Evolutionary conservation across 2,329 filamentous ascomycete genomes (phyloP).

Genomic region (Dothistroma septosporum): DNA sequence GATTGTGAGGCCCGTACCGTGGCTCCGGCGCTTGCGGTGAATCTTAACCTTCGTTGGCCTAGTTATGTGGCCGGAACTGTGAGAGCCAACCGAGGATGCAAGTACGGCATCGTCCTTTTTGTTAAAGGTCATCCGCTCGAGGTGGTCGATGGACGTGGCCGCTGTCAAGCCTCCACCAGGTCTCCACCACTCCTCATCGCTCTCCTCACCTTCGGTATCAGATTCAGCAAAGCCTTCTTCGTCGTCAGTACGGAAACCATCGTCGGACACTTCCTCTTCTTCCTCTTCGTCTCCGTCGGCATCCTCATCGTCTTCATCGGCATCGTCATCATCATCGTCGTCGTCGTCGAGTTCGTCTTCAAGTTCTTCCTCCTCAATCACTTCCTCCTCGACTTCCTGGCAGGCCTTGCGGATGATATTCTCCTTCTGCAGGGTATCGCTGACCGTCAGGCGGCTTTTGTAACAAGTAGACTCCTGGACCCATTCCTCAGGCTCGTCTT

Average conservation of each 20-base stretch:
- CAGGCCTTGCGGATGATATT: slow-evolving; percentile 79
- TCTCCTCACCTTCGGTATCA: slow-evolving; percentile 63
- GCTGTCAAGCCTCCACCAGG: slow-evolving; percentile 50
- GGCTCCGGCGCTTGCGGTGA: slow-evolving; percentile 15
- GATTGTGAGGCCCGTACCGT: slow-evolving; percentile 39
- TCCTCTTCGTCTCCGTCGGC: slow-evolving; percentile 58
- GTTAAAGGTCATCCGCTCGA: slow-evolving; percentile 45
- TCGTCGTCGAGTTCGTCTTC: slow-evolving; percentile 39
- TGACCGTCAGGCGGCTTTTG: slow-evolving; percentile 72
- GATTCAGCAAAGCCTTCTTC: slow-evolving; percentile 67
- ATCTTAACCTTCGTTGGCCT: slow-evolving; percentile 11
- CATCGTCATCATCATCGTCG: slow-evolving; percentile 46
- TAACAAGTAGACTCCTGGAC: slow-evolving; percentile 65
- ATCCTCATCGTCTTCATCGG: slow-evolving; percentile 58
- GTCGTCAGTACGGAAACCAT: slow-evolving; percentile 79
- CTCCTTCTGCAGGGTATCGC: slow-evolving; percentile 86
- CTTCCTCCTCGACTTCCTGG: slow-evolving; percentile 89
- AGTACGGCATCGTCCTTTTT: slow-evolving; percentile 46
- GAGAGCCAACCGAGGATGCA: slow-evolving; percentile 53
- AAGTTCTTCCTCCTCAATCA: slow-evolving; percentile 59
- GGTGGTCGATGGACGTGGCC: slow-evolving; percentile 52
- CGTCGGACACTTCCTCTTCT: slow-evolving; percentile 52
- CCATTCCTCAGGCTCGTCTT: slow-evolving; percentile 85
- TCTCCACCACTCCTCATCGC: slow-evolving; percentile 67
- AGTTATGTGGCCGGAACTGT: slow-evolving; percentile 34